Conservation (phyloP, 2,329 filamentous ascomycete species). For the Aspergillus brasiliensis region DNA sequence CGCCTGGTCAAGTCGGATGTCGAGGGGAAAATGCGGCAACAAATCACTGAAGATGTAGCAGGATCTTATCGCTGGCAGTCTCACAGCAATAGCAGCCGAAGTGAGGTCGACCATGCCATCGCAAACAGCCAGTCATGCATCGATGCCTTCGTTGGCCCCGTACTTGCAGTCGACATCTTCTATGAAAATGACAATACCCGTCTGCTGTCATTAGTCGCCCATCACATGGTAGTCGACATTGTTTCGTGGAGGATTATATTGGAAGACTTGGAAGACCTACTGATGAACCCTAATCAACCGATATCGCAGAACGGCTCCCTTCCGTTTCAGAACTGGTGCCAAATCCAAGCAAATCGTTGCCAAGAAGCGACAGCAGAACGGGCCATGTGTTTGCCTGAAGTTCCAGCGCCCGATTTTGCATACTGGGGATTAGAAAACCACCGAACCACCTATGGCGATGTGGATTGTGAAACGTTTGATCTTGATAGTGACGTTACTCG, state of each 20-base stretch:
- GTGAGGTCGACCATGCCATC: slow-evolving; percentile 28
- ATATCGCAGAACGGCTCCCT: slow-evolving; percentile 28
- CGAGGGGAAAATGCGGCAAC: slow-evolving; percentile 27
- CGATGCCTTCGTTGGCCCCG: slow-evolving; percentile 39
- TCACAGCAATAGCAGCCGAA: slow-evolving; percentile 22
- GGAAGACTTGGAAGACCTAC: slow-evolving; percentile 41
- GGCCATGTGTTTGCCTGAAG: slow-evolving; percentile 15
- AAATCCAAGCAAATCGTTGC: slow-evolving; percentile 33
- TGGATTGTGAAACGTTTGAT: slow-evolving; percentile 37
- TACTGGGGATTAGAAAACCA: slow-evolving; percentile 39
- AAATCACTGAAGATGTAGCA: slow-evolving; percentile 32
- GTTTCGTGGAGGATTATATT: slow-evolving; percentile 45
- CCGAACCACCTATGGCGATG: slow-evolving; percentile 39
- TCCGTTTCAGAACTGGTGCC: slow-evolving; percentile 42
- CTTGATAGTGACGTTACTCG: slow-evolving; percentile 31
- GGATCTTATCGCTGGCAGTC: slow-evolving; percentile 31
- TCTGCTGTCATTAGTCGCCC: slow-evolving; percentile 39
- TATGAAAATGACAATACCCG: slow-evolving; percentile 32
- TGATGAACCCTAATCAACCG: slow-evolving; percentile 32
- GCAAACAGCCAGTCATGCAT: slow-evolving; percentile 37
- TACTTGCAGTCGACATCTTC: slow-evolving; percentile 48
- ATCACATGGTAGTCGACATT: slow-evolving; percentile 44
- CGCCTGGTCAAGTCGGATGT: slow-evolving; percentile 29
- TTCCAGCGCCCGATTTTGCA: slow-evolving; percentile 34
- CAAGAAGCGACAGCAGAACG: slow-evolving; percentile 16